Evolutionary conservation across 129 eudicot genomes (phyloP).

Genomic region (Rutidosis leptorrhynchoides): DNA sequence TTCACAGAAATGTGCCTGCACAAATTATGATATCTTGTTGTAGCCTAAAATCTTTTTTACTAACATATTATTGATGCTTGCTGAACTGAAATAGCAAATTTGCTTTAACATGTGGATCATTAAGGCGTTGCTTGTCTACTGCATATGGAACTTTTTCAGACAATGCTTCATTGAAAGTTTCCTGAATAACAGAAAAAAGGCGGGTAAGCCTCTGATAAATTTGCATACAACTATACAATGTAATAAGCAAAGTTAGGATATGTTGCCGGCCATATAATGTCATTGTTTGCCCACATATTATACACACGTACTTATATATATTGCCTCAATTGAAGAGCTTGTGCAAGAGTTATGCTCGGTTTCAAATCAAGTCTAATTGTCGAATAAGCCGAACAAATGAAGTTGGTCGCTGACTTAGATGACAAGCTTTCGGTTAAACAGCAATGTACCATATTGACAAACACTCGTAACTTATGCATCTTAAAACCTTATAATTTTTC

Average conservation of each 20-base stretch:
- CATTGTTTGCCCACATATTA: too few relatives aligned
- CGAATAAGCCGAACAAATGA: too few relatives aligned
- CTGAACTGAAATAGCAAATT: constrained; percentile 92
- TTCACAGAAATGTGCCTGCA: constrained; percentile 89
- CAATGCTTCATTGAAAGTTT: constrained; percentile 76
- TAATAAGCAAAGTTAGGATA: too few relatives aligned
- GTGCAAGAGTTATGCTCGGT: too few relatives aligned
- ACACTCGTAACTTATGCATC: too few relatives aligned
- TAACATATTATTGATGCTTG: not conserved
- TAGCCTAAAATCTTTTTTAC: not conserved
- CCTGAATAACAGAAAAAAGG: constrained; percentile 44
- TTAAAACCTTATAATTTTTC: too few relatives aligned
- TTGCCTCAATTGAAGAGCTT: not conserved
- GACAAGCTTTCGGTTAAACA: too few relatives aligned
- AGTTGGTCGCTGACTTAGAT: too few relatives aligned
- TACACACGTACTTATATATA: too few relatives aligned
- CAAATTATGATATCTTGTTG: constrained; percentile 17
- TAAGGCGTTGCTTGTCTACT: constrained; percentile 77
- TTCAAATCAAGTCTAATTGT: too few relatives aligned
- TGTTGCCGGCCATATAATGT: too few relatives aligned
- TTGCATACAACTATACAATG: not conserved
- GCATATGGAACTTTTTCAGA: constrained; percentile 62
- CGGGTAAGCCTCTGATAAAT: not conserved
- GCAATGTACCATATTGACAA: too few relatives aligned
- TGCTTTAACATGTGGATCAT: constrained; percentile 96